Percentiles rank a stretch among this genome's conserved stretches.
Evolutionary conservation across 2,329 filamentous ascomycete genomes (phyloP).

Genomic region (Pseudopithomyces chartarum): DNA sequence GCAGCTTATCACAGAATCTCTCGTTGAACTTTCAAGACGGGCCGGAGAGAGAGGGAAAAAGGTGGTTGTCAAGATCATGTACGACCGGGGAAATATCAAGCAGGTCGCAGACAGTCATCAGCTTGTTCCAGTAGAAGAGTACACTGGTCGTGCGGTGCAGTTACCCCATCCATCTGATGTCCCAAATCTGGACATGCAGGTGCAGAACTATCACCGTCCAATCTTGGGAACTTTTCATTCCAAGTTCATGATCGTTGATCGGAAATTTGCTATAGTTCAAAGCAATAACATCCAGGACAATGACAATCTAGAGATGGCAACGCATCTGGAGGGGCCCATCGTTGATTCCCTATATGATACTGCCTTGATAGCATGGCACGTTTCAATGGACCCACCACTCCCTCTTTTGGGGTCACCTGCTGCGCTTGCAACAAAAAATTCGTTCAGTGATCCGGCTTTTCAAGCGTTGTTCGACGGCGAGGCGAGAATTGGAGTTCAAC

Average conservation of each 20-base stretch:
- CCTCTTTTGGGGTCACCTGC: conserved; percentile 61
- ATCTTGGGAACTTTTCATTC: conserved; percentile 76
- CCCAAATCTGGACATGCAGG: conserved; percentile 72
- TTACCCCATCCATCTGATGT: conserved; percentile 69
- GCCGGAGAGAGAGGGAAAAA: conserved; percentile 62
- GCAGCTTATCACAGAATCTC: conserved; percentile 68
- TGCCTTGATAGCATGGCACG: conserved; percentile 74
- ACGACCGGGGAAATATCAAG: conserved; percentile 70
- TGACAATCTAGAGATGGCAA: conserved; percentile 82
- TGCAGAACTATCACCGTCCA: conserved; percentile 73
- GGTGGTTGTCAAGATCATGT: conserved; percentile 74
- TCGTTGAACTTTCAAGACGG: conserved; percentile 70
- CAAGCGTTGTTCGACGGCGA: not conserved
- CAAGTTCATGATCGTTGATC: conserved; percentile 79
- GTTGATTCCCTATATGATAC: conserved; percentile 78
- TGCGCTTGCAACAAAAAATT: conserved; percentile 35
- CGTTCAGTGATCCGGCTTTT: conserved; percentile 38
- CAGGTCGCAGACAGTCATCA: conserved; percentile 71
- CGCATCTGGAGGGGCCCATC: conserved; percentile 75
- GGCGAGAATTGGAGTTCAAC: not conserved
- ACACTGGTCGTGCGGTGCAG: conserved; percentile 58
- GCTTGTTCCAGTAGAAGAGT: conserved; percentile 62
- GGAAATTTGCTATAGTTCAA: conserved; percentile 70
- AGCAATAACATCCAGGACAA: conserved; percentile 82
- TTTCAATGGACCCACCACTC: conserved; percentile 63